Conservation (phyloP, 2,329 filamentous ascomycete species). For the Cercospora sojina region DNA sequence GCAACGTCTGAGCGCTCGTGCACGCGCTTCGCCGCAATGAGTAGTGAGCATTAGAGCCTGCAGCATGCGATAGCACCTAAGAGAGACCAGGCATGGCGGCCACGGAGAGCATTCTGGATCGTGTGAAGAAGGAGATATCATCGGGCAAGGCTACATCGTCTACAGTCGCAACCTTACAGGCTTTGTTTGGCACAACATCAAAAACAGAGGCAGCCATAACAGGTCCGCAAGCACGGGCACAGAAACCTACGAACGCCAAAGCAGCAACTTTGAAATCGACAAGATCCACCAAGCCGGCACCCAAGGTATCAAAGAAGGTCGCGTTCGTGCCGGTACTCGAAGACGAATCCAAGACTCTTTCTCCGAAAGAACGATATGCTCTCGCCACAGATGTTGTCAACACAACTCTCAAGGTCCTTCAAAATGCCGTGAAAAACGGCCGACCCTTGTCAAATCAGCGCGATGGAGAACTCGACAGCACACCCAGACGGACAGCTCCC, state of each 20-base stretch:
- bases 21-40: slow-evolving; percentile 3
- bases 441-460: background rate
- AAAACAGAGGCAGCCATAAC: slow-evolving; percentile 15
- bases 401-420: slow-evolving; percentile 64
- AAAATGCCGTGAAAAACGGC: slow-evolving; percentile 60
- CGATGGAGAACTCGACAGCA: background rate
- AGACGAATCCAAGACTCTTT: slow-evolving; percentile 42
- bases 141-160: slow-evolving; percentile 25
- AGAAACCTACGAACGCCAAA: background rate
- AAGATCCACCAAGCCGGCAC: slow-evolving; percentile 8
- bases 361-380: slow-evolving; percentile 61
- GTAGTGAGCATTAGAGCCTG: slow-evolving; percentile 1
- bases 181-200: slow-evolving; percentile 25
- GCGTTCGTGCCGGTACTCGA: slow-evolving; percentile 41
- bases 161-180: slow-evolving; percentile 32
- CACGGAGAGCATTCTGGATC: slow-evolving; percentile 16
- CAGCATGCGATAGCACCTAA: background rate
- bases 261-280: slow-evolving; percentile 2
- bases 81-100: slow-evolving; percentile 19
- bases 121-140: slow-evolving; percentile 26
- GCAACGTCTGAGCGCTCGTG: background rate
- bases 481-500: background rate
- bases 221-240: slow-evolving; percentile 9
- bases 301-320: slow-evolving; percentile 12
- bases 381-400: slow-evolving; percentile 75